Percentiles rank a stretch among this genome's conserved stretches.
phyloP scores from a whole-genome alignment of 148 eudicot genomes.

The Camellia japonica region DNA sequence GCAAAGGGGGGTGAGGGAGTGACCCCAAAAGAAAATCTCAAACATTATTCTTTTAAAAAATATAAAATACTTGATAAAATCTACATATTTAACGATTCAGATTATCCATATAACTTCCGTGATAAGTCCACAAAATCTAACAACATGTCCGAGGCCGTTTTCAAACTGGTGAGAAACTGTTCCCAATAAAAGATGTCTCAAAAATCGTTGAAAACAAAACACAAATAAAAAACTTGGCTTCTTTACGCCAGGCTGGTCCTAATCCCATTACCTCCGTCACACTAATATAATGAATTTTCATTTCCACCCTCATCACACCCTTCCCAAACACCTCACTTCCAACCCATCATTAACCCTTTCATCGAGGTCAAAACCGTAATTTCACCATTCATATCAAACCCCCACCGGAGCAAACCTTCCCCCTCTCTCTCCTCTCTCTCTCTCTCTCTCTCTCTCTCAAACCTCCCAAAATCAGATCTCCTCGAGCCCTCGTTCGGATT shows the following conservation, averaged over 20 bases:
- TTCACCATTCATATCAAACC: neutral
- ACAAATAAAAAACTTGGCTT: neutral
- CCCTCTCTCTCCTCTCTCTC: neutral
- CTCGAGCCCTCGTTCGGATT: neutral
- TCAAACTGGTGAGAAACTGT: too few relatives aligned
- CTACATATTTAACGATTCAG: too few relatives aligned
- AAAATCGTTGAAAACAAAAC: neutral
- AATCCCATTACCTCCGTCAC: neutral
- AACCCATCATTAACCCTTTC: neutral
- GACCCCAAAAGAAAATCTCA: too few relatives aligned
- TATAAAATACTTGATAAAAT: too few relatives aligned
- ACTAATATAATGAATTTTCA: too few relatives aligned
- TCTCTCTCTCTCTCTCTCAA: neutral
- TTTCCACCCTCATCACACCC: neutral
- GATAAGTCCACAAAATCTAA: too few relatives aligned
- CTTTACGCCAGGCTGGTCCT: conserved; percentile 1
- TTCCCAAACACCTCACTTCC: too few relatives aligned
- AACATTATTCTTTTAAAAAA: too few relatives aligned
- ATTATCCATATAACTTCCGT: too few relatives aligned
- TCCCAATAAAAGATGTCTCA: neutral
- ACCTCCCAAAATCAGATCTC: conserved; percentile 7
- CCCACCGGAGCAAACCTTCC: neutral
- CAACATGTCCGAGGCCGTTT: too few relatives aligned
- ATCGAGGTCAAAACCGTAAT: neutral
- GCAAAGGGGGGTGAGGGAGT: too few relatives aligned